A percentile compares a stretch with the other conserved stretches of the same genome.
phyloP scores from a whole-genome alignment of 202 grass and related monocot species.

The Cymbopogon flexuosus region DNA sequence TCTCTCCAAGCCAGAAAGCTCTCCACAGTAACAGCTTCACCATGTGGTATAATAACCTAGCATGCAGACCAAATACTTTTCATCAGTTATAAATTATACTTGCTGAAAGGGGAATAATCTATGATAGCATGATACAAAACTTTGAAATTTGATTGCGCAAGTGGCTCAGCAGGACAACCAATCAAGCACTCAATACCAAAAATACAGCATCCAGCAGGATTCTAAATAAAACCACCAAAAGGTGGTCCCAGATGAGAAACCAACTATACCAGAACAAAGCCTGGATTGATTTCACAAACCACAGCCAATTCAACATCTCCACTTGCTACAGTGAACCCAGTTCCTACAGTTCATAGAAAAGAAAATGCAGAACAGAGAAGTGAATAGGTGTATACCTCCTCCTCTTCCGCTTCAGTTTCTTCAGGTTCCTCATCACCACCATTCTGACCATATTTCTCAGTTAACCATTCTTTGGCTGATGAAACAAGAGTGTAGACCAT shows the following conservation, averaged over 20 bases:
- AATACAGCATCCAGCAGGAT: background rate
- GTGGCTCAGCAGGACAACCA: background rate
- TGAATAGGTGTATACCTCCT: constrained; percentile 53
- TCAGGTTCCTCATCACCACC: constrained; percentile 50
- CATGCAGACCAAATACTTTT: constrained; percentile 22
- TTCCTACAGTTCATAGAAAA: constrained; percentile 22
- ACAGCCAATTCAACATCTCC: background rate
- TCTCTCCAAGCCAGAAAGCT: constrained; percentile 97
- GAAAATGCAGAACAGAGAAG: background rate
- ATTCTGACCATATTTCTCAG: constrained; percentile 69
- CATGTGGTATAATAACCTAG: constrained; percentile 92
- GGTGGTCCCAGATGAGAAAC: background rate
- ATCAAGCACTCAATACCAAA: background rate
- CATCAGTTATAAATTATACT: constrained; percentile 9
- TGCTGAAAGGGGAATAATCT: background rate
- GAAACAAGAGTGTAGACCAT: constrained; percentile 95
- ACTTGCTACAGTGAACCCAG: background rate
- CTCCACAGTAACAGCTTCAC: constrained; percentile 83
- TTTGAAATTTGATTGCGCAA: background rate
- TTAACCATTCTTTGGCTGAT: constrained; percentile 97
- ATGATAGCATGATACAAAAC: background rate
- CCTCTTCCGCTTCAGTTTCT: constrained; percentile 52
- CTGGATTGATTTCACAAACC: background rate
- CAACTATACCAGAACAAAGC: background rate
- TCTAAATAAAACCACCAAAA: background rate